Base-by-base conservation (phyloP, 2,329 filamentous ascomycete species). In the Lasiodiplodia gonubiensis region DNA sequence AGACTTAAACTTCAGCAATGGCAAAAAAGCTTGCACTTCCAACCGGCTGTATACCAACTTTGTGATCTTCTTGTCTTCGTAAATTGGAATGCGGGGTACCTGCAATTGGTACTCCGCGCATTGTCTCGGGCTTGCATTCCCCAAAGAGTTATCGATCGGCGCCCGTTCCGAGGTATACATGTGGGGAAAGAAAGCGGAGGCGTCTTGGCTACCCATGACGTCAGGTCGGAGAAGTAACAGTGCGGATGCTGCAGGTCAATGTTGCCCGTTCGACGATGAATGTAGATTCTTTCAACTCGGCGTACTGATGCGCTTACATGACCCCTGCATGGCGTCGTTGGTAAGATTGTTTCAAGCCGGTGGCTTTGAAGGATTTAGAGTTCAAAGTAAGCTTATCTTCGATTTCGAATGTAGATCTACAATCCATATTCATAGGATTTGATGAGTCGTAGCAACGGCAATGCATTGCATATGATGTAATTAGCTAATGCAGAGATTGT, bases 141-240 rank as follows among this genome's bases (percentile, higher is more conserved):
- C 59, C 59, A n/a, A 63, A n/a, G 37, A 37, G 59, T 5, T 21
- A 30, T 16, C 35, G 46, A 63, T 63, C 59, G 46, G n/a, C 59
- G 30, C 6, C n/a, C 42, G 46, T 23, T 4, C 59, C 46, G 27
- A 27, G 27, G 12, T 51, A 23, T 5, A 18, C 57, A 48, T 51
- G 59, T 51, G 59, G 59, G 46, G 59, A 63, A 51, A 8, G 14
- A 21, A 21, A 35, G 59, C 42, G 59, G 59, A 63, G 59, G 37
- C 14, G 27, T 48, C 59, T 63, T 63, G 59, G 59, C 59, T 35
- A 25, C 39, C 2, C 5, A 23, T 61, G 37, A 61, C 39, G 57
- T 61, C 57, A 61, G 14, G 4, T 23, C 0, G 25, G 11, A 3
- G 21, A 30, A 48, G 7, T 4, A n/a, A 30, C 2, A 30, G 7